Base-by-base conservation (phyloP, 1,284 basidiomycete species). In the Xerocomus cyaneibrunnescens region DNA sequence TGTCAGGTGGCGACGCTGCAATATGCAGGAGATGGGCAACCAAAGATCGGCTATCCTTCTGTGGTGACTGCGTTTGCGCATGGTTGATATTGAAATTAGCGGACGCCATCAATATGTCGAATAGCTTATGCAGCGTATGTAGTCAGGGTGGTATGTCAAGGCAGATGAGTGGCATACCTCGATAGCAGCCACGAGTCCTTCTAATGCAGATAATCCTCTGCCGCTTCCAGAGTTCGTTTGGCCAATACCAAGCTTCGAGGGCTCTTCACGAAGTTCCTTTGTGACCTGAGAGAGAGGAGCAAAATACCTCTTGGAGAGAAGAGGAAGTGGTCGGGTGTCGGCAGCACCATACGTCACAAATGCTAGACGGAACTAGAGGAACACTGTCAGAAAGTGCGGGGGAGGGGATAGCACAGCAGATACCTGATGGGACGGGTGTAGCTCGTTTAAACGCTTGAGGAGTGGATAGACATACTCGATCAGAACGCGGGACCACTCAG, bases 121-220 rank as follows among this genome's bases (percentile, higher is more conserved):
- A 71, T 5, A 69, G n/a, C 66, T 68, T 42, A 13, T 13, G 28
- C 3, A 37, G 39, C 1, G 25, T 34, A 32, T 54, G 40, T 40
- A 35, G 30, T n/a, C n/a, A 31, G 39, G 37, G 32, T 8, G 1
- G 10, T 17, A 34, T 7, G 17, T 7, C 14, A 22, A 48, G 10
- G 34, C 12, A 25, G 27, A 45, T 9, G 39, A 12, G 21, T 12
- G 9, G 63, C 73, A 47, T 58, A 88, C 87, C 76, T 90, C 87
- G 19, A 90, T 68, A 16, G 80, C 82, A 19, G 87, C 83, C 14
- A 86, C 83, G 16, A 88, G 68, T 2, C 84, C 87, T 51, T 90
- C 87, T 5, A 90, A 67, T 4, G 82, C 83, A 22, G 85, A 84
- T 77, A 87, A 77, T 1, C 86, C 86, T 46, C 70, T 69, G 42